Conservation (phyloP, 208 protist genomes). For the Wallacemonas collosoma region DNA sequence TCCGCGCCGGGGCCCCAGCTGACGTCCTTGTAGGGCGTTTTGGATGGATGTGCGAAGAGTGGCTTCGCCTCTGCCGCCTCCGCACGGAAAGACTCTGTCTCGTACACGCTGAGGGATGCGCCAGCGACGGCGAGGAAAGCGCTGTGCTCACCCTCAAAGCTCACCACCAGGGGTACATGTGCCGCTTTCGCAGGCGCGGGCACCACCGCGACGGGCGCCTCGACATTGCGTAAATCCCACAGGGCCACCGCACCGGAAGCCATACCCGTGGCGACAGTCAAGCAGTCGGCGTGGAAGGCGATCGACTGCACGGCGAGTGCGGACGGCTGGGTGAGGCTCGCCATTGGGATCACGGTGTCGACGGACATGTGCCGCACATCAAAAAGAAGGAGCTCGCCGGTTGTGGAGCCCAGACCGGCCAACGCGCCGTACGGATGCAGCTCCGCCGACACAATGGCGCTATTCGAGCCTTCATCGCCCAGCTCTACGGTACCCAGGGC, state of each 20-base stretch:
- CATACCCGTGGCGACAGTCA: constrained; percentile 87
- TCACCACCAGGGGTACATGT: constrained; percentile 30
- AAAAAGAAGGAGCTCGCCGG: constrained; percentile 84
- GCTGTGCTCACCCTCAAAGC: constrained; percentile 43
- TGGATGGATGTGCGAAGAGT: constrained; percentile 13
- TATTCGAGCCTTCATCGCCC: background rate
- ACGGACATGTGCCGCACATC: constrained; percentile 83
- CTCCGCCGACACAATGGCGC: constrained; percentile 33
- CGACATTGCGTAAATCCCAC: constrained; percentile 97
- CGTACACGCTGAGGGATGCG: constrained; percentile 25
- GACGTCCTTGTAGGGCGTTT: constrained; percentile 32
- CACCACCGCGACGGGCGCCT: constrained; percentile 46
- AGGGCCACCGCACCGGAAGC: constrained; percentile 79
- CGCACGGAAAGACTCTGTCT: constrained; percentile 19
- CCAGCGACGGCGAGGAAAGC: constrained; percentile 33
- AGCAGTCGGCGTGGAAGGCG: constrained; percentile 95
- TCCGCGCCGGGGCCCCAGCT: constrained; percentile 44
- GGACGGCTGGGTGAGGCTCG: constrained; percentile 18
- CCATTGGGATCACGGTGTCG: constrained; percentile 71
- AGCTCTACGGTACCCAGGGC: constrained; percentile 12
- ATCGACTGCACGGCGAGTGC: constrained; percentile 47
- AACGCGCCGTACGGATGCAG: constrained; percentile 73
- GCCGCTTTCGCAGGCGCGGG: constrained; percentile 5
- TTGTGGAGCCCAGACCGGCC: constrained; percentile 49
- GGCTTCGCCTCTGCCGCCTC: constrained; percentile 14